phyloP scores from a whole-genome alignment of 805 yeast species.

The Clavispora carvajalis region DNA sequence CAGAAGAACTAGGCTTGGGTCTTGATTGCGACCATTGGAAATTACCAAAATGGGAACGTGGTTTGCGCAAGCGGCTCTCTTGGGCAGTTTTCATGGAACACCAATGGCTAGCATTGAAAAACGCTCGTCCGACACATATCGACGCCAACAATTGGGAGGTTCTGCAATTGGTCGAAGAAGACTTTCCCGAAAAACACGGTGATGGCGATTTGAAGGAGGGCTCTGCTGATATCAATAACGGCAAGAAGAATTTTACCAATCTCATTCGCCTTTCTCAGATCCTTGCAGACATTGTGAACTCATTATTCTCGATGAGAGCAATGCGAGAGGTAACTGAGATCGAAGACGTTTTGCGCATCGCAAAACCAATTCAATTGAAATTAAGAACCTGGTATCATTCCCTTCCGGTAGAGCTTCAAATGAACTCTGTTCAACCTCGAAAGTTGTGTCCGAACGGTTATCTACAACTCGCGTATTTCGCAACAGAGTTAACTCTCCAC shows the following conservation, averaged over 20 bases:
- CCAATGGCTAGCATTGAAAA: slow-evolving; percentile 81
- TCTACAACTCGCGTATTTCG: slow-evolving; percentile 79
- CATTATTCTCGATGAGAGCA: slow-evolving; percentile 68
- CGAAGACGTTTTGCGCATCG: slow-evolving; percentile 63
- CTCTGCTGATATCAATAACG: slow-evolving; percentile 65
- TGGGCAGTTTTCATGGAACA: slow-evolving; percentile 96
- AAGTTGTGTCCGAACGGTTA: slow-evolving; percentile 71
- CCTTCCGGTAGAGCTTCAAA: slow-evolving; percentile 58
- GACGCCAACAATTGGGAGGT: slow-evolving; percentile 78
- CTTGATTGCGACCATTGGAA: slow-evolving; percentile 90
- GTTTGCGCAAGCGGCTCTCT: slow-evolving; percentile 78
- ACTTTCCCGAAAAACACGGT: slow-evolving; percentile 70
- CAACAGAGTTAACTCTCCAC: slow-evolving; percentile 83
- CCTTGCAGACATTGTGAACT: slow-evolving; percentile 63
- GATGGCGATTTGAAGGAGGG: slow-evolving; percentile 50
- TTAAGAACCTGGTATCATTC: slow-evolving; percentile 75
- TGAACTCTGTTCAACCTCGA: slow-evolving; percentile 54
- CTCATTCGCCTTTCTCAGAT: slow-evolving; percentile 63
- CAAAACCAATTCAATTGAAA: slow-evolving; percentile 75
- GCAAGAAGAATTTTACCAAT: slow-evolving; percentile 63
- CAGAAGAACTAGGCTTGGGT: slow-evolving; percentile 89
- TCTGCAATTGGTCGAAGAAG: slow-evolving; percentile 59
- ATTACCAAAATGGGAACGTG: slow-evolving; percentile 92
- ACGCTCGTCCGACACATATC: slow-evolving; percentile 80
- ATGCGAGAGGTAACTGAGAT: slow-evolving; percentile 51